A percentile compares a stretch with the other conserved stretches of the same genome.
Conservation (phyloP, 2,329 filamentous ascomycete genomes). For the Aspergillus clavatus region DNA sequence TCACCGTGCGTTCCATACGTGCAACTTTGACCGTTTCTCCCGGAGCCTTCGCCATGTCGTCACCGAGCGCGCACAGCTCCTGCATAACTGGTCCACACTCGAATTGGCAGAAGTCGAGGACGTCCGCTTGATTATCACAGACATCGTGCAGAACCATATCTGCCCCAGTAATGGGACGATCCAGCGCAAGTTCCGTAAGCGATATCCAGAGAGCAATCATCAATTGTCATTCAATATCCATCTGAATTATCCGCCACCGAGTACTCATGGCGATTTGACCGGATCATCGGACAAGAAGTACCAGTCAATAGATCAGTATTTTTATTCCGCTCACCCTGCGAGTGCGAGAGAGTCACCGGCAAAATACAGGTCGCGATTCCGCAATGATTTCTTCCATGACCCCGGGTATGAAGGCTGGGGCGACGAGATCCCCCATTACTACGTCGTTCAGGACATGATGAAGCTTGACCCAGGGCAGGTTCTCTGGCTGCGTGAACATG, state of each 20-base stretch:
- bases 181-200: conserved; percentile 54
- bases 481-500: conserved; percentile 53
- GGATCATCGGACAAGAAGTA: conserved; percentile 8
- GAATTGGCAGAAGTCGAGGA: conserved; percentile 59
- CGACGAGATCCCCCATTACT: conserved; percentile 60
- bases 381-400: conserved; percentile 47
- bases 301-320: conserved; percentile 15
- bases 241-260: conserved; percentile 43
- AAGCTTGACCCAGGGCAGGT: conserved; percentile 59
- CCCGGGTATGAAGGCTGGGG: conserved; percentile 59
- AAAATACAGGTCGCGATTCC: conserved; percentile 45
- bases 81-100: conserved; percentile 55
- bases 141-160: conserved; percentile 54
- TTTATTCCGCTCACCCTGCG: conserved; percentile 20
- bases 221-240: conserved; percentile 51
- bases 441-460: conserved; percentile 60
- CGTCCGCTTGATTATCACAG: conserved; percentile 51
- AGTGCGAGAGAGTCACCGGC: conserved; percentile 21
- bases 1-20: conserved; percentile 53
- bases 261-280: conserved; percentile 1
- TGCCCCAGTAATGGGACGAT: conserved; percentile 60
- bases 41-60: conserved; percentile 46
- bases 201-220: conserved; percentile 47
- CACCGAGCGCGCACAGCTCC: conserved; percentile 50
- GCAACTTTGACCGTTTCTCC: conserved; percentile 46